These are phyloP conservation scores for Nephelium lappaceum DNA, from an alignment of 345 rosid species.

Conservation along the genomic window DNA sequence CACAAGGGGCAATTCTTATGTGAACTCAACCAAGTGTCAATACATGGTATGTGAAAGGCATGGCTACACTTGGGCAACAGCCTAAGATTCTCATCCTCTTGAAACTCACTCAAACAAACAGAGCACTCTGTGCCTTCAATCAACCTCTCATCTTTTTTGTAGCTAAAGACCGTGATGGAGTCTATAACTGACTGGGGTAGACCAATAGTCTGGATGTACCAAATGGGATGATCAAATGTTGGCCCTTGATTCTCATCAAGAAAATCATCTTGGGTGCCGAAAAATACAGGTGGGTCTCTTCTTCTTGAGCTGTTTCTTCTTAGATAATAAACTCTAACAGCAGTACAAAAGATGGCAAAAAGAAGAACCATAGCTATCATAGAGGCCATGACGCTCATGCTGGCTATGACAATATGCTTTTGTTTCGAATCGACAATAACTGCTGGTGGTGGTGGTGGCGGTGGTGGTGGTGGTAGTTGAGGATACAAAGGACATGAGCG, in stretches of 20 bases:
- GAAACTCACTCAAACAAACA: constrained; percentile 77
- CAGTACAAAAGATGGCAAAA: constrained; percentile 20
- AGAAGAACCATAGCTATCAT: constrained; percentile 29
- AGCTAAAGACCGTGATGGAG: constrained; percentile 58
- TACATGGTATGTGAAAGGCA: constrained; percentile 76
- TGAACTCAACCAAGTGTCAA: constrained; percentile 80
- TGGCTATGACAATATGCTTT: neutral
- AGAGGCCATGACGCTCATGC: constrained; percentile 10
- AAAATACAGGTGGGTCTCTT: constrained; percentile 24
- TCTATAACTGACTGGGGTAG: constrained; percentile 61
- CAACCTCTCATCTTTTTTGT: constrained; percentile 48
- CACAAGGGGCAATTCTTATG: constrained; percentile 87
- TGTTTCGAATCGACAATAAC: no score
- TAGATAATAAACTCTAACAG: constrained; percentile 2
- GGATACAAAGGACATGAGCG: neutral
- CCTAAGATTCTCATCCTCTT: constrained; percentile 64
- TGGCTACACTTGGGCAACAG: constrained; percentile 82
- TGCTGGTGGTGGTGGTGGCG: neutral
- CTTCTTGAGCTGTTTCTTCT: constrained; percentile 30
- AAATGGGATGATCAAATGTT: constrained; percentile 48
- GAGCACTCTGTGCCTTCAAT: constrained; percentile 81
- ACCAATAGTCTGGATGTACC: constrained; percentile 67
- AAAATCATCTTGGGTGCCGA: constrained; percentile 33
- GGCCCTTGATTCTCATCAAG: constrained; percentile 41
- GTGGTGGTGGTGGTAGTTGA: neutral